A percentile compares a stretch with the other conserved stretches of the same genome.
phyloP scores from a whole-genome alignment of 805 yeast genomes.

The Pichia nanzhaoensis region DNA sequence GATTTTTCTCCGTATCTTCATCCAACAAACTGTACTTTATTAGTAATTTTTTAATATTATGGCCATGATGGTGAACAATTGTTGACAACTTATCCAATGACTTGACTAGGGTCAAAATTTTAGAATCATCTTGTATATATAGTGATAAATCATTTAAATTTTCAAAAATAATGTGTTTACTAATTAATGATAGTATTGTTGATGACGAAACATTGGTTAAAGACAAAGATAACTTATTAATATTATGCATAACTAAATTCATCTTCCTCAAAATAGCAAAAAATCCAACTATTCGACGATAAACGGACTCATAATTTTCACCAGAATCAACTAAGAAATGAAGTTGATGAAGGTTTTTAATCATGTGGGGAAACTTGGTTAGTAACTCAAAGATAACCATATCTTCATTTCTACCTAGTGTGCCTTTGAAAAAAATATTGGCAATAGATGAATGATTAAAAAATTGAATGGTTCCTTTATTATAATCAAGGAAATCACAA shows the following conservation, averaged over 20 bases:
- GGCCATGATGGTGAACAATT: slow-evolving; percentile 21
- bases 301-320: slow-evolving; percentile 23
- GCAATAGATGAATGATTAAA: slow-evolving; percentile 19
- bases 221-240: slow-evolving; percentile 23
- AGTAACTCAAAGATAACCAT: slow-evolving; percentile 27
- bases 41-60: slow-evolving; percentile 19
- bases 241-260: slow-evolving; percentile 22
- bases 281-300: slow-evolving; percentile 30
- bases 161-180: slow-evolving; percentile 28
- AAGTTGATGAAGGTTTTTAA: slow-evolving; percentile 21
- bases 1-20: slow-evolving; percentile 28
- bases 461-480: slow-evolving; percentile 23
- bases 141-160: slow-evolving; percentile 23
- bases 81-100: slow-evolving; percentile 25
- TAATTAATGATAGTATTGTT: slow-evolving; percentile 23
- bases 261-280: slow-evolving; percentile 29
- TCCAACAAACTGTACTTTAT: slow-evolving; percentile 22
- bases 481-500: slow-evolving; percentile 21
- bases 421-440: slow-evolving; percentile 21
- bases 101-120: slow-evolving; percentile 23
- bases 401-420: slow-evolving; percentile 30
- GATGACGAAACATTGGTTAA: slow-evolving; percentile 30
- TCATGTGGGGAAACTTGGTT: slow-evolving; percentile 24
- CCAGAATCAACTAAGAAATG: slow-evolving; percentile 22
- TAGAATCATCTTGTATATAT: slow-evolving; percentile 29